phyloP scores from a whole-genome alignment of 1,284 basidiomycete species.

The Meira miltonrushii region DNA sequence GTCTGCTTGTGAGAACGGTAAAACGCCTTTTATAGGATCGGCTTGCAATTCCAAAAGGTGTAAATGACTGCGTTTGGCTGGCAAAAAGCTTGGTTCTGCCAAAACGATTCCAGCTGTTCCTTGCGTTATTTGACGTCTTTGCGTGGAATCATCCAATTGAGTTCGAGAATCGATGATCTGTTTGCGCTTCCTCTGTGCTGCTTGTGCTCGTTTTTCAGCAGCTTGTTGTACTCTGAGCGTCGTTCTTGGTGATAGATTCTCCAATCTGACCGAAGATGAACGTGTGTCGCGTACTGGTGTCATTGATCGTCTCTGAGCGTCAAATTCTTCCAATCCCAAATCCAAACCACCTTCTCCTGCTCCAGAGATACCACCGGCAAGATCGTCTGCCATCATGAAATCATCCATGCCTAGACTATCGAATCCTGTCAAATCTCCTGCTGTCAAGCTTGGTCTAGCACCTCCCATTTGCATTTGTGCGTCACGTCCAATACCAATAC shows the following conservation, averaged over 20 bases:
- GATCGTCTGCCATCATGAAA: constrained; percentile 22
- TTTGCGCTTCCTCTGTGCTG: constrained; percentile 40
- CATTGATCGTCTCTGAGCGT: constrained; percentile 36
- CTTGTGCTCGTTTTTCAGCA: constrained; percentile 31
- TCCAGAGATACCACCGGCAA: neutral
- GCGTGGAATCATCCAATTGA: constrained; percentile 54
- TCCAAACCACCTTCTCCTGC: constrained; percentile 59
- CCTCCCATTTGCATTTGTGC: constrained; percentile 26
- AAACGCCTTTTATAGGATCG: constrained; percentile 60
- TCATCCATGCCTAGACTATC: constrained; percentile 24
- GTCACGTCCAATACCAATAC: constrained; percentile 47
- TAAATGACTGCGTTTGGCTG: constrained; percentile 71
- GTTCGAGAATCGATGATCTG: constrained; percentile 57
- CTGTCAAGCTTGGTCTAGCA: constrained; percentile 22
- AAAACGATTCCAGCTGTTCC: constrained; percentile 59
- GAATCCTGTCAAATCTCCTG: constrained; percentile 23
- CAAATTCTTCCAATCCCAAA: constrained; percentile 63
- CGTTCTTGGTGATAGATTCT: constrained; percentile 57
- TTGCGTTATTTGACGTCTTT: constrained; percentile 52
- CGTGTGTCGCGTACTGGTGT: neutral
- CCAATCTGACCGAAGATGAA: neutral
- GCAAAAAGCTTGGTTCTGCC: constrained; percentile 67
- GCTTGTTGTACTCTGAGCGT: constrained; percentile 53
- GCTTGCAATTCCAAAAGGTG: constrained; percentile 75
- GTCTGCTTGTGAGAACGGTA: neutral